Evolutionary conservation across 768 basidiomycete species (phyloP), one percentile per base, ranked within the genome.

Genomic region (Tremella yokohamensis): DNA sequence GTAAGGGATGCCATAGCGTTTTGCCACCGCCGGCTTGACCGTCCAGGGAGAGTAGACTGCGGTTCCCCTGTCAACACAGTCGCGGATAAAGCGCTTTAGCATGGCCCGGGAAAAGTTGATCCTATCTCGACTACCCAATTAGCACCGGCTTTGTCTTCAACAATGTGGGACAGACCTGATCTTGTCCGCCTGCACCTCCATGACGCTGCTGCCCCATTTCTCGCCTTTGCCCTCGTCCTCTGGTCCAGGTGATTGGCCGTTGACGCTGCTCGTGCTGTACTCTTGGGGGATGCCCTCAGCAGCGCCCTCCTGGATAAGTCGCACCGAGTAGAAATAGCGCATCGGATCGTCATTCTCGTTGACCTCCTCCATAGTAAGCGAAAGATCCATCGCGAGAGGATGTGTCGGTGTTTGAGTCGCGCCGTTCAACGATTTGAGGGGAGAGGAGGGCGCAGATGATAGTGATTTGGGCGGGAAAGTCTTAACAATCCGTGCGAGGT

Each of bases 71-170:
- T 90, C 87, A 1, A 99, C 88, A 68, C 91, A 94, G 72, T 98
- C 96, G 61, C 90, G 86, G 57, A 99, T 89, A 78, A 94, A 97
- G 15, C 92, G 87, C 63, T 92, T 89, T 25, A 99, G 84, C 66
- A 98, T 94, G 16, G 92, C 92, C 77, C 98, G 97, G 25, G 91
- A 94, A 78, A 98, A 98, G 18, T 90, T 85, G 18, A 94, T 81
- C 52, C 93, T 88, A 76, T 99, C 96, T 60, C 96, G 92, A 70
- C 93, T 97, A 66, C 49, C 54, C 58, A 38, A 52, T 24, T 48
- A 34, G 29, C 47, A 48, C 12, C 24, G 53, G 34, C 29, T 24
- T 26, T 3, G 40, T 47, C 18, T 15, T 22, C 40, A 53, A 37
- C 58, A 56, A 1, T 40, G 8, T 9, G 6, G 44, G 6, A 58